phyloP scores from a whole-genome alignment of 2,329 filamentous ascomycete species.

The Colletotrichum phormii region DNA sequence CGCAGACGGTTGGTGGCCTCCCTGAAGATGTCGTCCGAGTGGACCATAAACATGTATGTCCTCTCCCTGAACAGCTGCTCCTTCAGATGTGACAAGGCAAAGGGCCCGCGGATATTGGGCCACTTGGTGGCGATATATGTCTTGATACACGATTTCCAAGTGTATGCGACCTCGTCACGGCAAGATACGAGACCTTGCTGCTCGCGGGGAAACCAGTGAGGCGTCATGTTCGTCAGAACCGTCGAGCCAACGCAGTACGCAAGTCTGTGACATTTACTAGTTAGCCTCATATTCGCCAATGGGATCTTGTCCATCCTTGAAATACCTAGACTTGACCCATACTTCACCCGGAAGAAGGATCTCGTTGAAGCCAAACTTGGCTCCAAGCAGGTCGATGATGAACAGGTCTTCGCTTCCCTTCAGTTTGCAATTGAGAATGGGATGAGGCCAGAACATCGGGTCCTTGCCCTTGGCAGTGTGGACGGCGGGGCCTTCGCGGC shows the following conservation, averaged over 20 bases:
- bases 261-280: neutral
- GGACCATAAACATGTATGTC: neutral
- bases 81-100: constrained; percentile 19
- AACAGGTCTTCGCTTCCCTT: constrained; percentile 8
- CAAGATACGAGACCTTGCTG: constrained; percentile 9
- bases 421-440: constrained; percentile 26
- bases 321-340: constrained; percentile 16
- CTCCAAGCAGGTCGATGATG: constrained; percentile 32
- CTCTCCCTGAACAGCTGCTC: neutral
- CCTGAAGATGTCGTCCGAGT: constrained; percentile 3
- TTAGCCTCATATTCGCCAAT: neutral
- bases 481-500: neutral
- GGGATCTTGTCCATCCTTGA: neutral
- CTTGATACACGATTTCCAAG: constrained; percentile 2
- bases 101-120: neutral
- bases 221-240: neutral
- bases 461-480: constrained; percentile 26
- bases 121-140: neutral
- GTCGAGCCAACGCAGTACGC: constrained; percentile 8
- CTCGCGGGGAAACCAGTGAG: constrained; percentile 14
- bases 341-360: constrained; percentile 16
- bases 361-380: constrained; percentile 14
- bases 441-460: constrained; percentile 38
- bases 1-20: constrained; percentile 1
- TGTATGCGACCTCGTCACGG: constrained; percentile 16